A percentile compares a stretch with the other conserved stretches of the same genome.
Evolutionary conservation across 2,329 filamentous ascomycete species (phyloP).

Genomic region (Parafenestella ontariensis): DNA sequence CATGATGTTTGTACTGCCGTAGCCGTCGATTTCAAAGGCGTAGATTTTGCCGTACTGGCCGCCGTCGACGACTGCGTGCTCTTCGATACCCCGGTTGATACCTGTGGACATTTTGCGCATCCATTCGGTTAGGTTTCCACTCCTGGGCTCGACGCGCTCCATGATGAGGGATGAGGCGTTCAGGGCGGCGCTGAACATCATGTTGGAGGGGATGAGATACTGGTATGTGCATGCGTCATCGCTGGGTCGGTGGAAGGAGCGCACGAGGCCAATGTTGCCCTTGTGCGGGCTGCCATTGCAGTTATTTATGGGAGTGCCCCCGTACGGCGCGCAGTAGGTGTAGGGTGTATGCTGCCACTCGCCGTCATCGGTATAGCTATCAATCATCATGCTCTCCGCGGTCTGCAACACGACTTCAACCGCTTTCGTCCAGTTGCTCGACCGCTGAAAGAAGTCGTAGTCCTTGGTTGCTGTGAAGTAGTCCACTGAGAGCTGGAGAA

Average conservation of each 20-base stretch:
- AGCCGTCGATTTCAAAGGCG: conserved; percentile 59
- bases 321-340: conserved; percentile 53
- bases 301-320: conserved; percentile 60
- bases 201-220: conserved; percentile 61
- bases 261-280: conserved; percentile 56
- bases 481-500: conserved; percentile 56
- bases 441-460: conserved; percentile 53
- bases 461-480: conserved; percentile 57
- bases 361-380: conserved; percentile 55
- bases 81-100: conserved; percentile 53
- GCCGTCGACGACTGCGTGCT: conserved; percentile 48
- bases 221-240: conserved; percentile 60
- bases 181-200: conserved; percentile 76
- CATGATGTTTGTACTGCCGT: conserved; percentile 64
- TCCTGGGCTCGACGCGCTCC: conserved; percentile 50
- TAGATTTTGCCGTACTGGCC: conserved; percentile 49
- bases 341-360: conserved; percentile 54
- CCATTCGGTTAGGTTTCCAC: conserved; percentile 58
- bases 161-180: conserved; percentile 61
- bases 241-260: conserved; percentile 57
- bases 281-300: conserved; percentile 58
- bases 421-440: conserved; percentile 54
- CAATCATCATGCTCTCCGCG: conserved; percentile 55
- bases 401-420: conserved; percentile 53
- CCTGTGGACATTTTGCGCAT: conserved; percentile 63